These are phyloP conservation scores for Colletotrichum sp. DNA, from an alignment of 2,329 filamentous ascomycete species.

Conservation along the genomic window DNA sequence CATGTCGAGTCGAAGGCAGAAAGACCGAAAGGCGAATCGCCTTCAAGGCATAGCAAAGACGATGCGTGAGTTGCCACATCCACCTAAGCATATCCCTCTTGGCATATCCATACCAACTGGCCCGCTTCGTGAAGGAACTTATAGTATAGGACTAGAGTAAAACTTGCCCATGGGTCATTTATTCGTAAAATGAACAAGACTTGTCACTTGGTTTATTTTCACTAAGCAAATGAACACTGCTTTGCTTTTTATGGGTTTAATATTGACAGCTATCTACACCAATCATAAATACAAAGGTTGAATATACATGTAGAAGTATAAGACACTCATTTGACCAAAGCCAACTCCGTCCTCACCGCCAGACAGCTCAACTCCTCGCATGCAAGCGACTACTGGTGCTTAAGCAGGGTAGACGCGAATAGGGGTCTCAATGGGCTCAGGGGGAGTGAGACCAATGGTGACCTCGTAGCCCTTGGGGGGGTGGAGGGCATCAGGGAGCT, in stretches of 20 bases:
- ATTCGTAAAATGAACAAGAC: neutral
- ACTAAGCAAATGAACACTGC: accelerated
- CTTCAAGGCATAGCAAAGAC: too few species aligned
- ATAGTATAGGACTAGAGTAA: accelerated
- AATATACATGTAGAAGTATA: neutral
- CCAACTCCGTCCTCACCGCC: neutral
- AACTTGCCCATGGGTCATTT: accelerated
- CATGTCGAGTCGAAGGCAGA: too few species aligned
- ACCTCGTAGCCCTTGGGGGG: constrained; percentile 42
- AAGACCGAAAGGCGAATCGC: too few species aligned
- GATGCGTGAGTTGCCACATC: too few species aligned
- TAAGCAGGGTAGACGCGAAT: neutral
- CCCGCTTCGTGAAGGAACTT: neutral
- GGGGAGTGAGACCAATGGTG: neutral
- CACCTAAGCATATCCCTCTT: too few species aligned
- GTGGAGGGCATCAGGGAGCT: constrained; percentile 48
- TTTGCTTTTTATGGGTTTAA: neutral
- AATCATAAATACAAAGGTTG: neutral
- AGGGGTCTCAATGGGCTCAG: neutral
- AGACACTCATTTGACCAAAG: neutral
- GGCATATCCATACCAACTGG: neutral
- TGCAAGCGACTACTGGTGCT: neutral
- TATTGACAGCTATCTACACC: neutral
- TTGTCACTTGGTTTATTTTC: neutral
- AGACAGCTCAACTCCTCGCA: neutral